These are phyloP conservation scores for Xylariaceae sp. DNA, from an alignment of 2,329 filamentous ascomycete genomes.

Conservation along the genomic window DNA sequence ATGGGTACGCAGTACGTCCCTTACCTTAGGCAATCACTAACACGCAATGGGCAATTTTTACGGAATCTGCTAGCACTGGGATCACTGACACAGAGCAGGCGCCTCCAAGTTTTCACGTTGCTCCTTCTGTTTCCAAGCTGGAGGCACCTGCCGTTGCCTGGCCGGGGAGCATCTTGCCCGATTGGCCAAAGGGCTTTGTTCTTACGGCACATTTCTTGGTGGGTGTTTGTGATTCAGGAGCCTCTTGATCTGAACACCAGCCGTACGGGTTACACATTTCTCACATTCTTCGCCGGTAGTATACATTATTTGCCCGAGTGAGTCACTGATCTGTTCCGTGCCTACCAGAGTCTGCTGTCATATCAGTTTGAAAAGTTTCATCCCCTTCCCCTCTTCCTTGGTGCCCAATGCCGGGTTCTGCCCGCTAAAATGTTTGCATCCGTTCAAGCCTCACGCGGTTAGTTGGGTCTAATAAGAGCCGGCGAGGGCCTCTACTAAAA, in stretches of 20 bases:
- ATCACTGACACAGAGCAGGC: background rate
- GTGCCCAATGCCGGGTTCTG: slow-evolving; percentile 18
- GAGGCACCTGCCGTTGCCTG: too few species aligned
- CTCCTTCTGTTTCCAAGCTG: too few species aligned
- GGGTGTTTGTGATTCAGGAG: background rate
- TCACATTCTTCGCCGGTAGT: too few species aligned
- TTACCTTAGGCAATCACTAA: too few species aligned
- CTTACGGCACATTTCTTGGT: too few species aligned
- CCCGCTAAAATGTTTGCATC: slow-evolving; percentile 4
- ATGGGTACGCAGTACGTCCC: background rate
- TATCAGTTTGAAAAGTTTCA: slow-evolving; percentile 1
- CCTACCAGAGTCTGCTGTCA: background rate
- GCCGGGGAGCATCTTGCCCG: too few species aligned
- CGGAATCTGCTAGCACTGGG: too few species aligned
- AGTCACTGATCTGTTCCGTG: slow-evolving; percentile 4
- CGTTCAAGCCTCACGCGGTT: background rate
- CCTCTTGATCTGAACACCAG: background rate
- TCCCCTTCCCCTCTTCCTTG: slow-evolving; percentile 15
- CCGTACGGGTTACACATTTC: too few species aligned
- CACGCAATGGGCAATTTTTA: background rate
- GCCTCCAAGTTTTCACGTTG: background rate
- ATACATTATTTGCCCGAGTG: background rate
- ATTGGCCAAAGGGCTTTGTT: too few species aligned
- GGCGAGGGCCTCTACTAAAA: background rate
- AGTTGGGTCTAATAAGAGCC: slow-evolving; percentile 11